Base-by-base conservation (phyloP, 2,329 filamentous ascomycete genomes). In the Hirsutella rhossiliensis region DNA sequence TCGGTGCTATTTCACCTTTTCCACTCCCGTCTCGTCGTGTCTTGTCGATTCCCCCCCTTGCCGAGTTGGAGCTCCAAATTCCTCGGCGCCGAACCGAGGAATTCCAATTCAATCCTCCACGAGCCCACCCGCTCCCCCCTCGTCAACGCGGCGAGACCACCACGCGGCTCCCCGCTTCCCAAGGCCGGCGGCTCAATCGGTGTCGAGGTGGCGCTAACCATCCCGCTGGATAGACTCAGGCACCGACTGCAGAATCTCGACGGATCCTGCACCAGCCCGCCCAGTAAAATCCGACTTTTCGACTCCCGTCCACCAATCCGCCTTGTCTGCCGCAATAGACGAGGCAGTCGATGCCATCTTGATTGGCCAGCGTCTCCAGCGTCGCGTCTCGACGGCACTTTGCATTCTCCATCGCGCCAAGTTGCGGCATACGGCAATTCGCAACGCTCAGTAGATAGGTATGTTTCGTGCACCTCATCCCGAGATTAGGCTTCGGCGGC, bases 11-110 rank as follows among this genome's bases (percentile, higher is more conserved):
- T 27, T 27, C 23, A 64, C 61, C 56, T 55, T 55, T 49, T 50
- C 45, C 48, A 37, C 15, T n/a, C 41, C 42, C 48, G 53, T 49
- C 45, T 45, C 44, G 36, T 39, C 44, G 47, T 37, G 13, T 37
- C 15, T 17, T 45, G 37, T 48, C 47, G 43, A 46, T 48, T 43
- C 48, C 42, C 51, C 50, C 44, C 47, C 50, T 47, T 47, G 49
- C 44, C 45, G 30, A 17, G 19, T 37, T n/a, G 19, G 19, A 19
- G 51, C 46, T 44, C 41, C 51, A 50, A 64, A 69, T 70, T 68
- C 66, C 66, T 67, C 60, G 60, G 59, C 57, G 58, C 58, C 57
- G 58, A 59, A 49, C 59, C 58, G 57, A 65, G 62, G 65, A 68
- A 68, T 65, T 64, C 58, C 56, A 57, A 52, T 56, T 52, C 48